A percentile compares a stretch with the other conserved stretches of the same genome.
phyloP scores from a whole-genome alignment of 2,329 filamentous ascomycete species.

The Stemphylium beticola region DNA sequence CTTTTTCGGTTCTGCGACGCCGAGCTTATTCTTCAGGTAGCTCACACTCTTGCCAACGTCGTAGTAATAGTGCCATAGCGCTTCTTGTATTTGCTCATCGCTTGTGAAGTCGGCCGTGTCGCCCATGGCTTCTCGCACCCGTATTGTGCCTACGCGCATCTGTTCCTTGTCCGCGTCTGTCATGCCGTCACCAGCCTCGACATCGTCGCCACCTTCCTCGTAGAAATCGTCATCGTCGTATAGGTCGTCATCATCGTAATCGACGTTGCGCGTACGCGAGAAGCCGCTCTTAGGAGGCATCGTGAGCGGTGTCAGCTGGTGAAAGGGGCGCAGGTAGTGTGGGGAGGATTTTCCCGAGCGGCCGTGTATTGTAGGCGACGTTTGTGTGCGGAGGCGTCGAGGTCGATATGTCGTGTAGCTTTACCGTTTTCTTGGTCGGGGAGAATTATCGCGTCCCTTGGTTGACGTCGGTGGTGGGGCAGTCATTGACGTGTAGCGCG shows the following conservation, averaged over 20 bases:
- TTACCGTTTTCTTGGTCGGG: neutral
- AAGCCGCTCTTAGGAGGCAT: slow-evolving; percentile 49
- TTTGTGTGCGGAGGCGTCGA: neutral
- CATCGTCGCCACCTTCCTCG: slow-evolving; percentile 43
- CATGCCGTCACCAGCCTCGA: slow-evolving; percentile 26
- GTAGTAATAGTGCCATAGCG: slow-evolving; percentile 95
- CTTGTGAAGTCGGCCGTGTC: slow-evolving; percentile 61
- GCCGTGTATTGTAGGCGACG: neutral
- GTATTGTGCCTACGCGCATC: slow-evolving; percentile 69
- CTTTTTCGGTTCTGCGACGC: slow-evolving; percentile 29
- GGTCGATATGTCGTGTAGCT: neutral
- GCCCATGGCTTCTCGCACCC: slow-evolving; percentile 72
- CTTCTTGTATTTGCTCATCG: slow-evolving; percentile 80
- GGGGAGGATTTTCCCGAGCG: neutral
- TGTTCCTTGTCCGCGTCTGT: slow-evolving; percentile 51
- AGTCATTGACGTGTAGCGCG: slow-evolving; percentile 18
- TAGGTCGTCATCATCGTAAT: slow-evolving; percentile 59
- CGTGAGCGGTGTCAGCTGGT: neutral
- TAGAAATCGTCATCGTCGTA: slow-evolving; percentile 57
- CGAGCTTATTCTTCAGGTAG: slow-evolving; percentile 71
- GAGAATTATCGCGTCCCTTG: slow-evolving; percentile 6
- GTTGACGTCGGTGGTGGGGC: slow-evolving; percentile 21
- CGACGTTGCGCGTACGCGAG: slow-evolving; percentile 55
- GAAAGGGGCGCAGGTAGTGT: neutral
- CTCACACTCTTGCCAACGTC: slow-evolving; percentile 84